Conservation (phyloP, 2,329 filamentous ascomycete genomes). For the Calonectria leucothoes region DNA sequence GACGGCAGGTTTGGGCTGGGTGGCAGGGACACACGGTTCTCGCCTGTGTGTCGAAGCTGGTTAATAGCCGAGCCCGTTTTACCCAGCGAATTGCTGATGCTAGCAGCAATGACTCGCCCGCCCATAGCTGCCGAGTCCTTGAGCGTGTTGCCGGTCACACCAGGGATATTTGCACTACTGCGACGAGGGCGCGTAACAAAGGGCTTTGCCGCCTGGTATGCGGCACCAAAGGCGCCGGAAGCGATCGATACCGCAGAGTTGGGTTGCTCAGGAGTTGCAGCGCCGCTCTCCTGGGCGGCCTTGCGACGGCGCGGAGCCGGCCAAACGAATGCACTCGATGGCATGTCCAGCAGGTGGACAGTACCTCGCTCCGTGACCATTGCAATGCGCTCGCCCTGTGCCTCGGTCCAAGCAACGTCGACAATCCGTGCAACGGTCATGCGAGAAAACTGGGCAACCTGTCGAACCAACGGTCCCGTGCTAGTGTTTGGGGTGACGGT, state of each 20-base stretch:
- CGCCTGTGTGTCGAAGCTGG: slow-evolving; percentile 78
- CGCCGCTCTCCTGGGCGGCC: slow-evolving; percentile 55
- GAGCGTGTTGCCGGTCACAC: slow-evolving; percentile 56
- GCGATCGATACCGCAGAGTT: slow-evolving; percentile 74
- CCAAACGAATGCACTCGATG: slow-evolving; percentile 86
- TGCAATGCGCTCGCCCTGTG: slow-evolving; percentile 84
- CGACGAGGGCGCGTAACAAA: slow-evolving; percentile 67
- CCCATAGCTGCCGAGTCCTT: slow-evolving; percentile 75
- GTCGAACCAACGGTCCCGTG: slow-evolving; percentile 74
- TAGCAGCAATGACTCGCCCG: slow-evolving; percentile 77
- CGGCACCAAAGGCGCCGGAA: slow-evolving; percentile 76
- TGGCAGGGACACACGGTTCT: slow-evolving; percentile 79
- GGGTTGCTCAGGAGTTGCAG: slow-evolving; percentile 60
- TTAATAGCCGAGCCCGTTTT: slow-evolving; percentile 78
- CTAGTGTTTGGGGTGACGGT: slow-evolving; percentile 56
- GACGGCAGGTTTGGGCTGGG: slow-evolving; percentile 64
- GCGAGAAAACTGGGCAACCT: slow-evolving; percentile 88
- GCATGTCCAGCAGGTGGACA: slow-evolving; percentile 90
- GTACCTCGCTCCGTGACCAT: slow-evolving; percentile 96
- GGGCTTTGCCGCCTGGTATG: slow-evolving; percentile 75
- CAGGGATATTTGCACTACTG: slow-evolving; percentile 53
- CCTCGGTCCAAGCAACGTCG: slow-evolving; percentile 88
- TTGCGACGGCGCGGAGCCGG: slow-evolving; percentile 74
- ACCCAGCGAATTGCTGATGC: slow-evolving; percentile 79
- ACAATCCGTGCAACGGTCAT: slow-evolving; percentile 93